Conservation (phyloP, 2,329 filamentous ascomycete species). For the Bipolaris sorokiniana region DNA sequence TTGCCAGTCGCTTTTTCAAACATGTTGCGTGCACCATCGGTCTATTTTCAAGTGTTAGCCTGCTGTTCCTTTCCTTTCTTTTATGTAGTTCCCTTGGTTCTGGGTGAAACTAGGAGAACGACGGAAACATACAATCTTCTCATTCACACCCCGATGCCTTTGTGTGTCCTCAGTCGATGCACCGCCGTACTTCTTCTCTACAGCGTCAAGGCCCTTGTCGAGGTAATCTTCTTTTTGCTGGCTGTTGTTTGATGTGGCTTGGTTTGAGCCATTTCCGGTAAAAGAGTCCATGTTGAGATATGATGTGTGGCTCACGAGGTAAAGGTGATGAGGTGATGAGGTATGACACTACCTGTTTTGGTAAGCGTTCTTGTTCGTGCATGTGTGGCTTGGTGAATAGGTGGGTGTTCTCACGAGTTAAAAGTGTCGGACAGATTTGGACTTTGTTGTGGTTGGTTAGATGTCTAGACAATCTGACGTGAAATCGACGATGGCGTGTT, state of each 20-base stretch:
- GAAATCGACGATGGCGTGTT: neutral
- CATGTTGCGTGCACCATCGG: slow-evolving; percentile 56
- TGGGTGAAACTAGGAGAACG: too few relatives aligned
- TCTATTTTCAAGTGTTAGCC: slow-evolving; percentile 33
- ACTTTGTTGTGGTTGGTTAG: neutral
- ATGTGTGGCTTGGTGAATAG: neutral
- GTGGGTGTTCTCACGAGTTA: neutral
- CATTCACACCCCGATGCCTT: slow-evolving; percentile 49
- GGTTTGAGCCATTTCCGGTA: neutral
- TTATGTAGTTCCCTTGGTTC: too few relatives aligned
- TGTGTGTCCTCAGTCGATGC: slow-evolving; percentile 38
- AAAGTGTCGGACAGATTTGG: neutral
- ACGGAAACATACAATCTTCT: slow-evolving; percentile 44
- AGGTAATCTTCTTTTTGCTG: slow-evolving; percentile 20
- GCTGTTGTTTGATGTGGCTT: slow-evolving; percentile 5
- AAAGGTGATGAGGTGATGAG: neutral
- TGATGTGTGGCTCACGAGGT: too few relatives aligned
- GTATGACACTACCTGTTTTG: neutral
- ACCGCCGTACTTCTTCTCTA: slow-evolving; percentile 55
- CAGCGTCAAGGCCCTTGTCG: slow-evolving; percentile 25
- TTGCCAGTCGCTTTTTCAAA: slow-evolving; percentile 61
- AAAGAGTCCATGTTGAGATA: slow-evolving; percentile 10
- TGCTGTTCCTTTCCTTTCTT: too few relatives aligned
- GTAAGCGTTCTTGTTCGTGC: neutral
- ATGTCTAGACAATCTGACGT: neutral